phyloP scores from a whole-genome alignment of 177 flowering plant species.

The Tripterygium wilfordii region DNA sequence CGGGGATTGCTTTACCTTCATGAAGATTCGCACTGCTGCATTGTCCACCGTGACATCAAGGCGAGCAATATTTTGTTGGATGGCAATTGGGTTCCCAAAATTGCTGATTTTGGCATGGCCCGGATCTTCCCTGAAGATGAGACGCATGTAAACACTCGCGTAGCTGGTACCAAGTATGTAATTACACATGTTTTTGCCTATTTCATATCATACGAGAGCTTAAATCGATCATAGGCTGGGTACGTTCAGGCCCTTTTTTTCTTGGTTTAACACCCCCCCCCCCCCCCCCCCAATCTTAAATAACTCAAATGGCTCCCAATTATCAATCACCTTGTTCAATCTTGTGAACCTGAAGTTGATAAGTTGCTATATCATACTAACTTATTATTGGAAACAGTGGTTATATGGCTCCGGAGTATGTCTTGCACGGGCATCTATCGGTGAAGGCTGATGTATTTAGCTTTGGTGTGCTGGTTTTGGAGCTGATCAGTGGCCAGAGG shows the following conservation, averaged over 20 bases:
- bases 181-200: not conserved
- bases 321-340: no score
- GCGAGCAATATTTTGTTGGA: constrained; percentile 88
- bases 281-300: no score
- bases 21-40: constrained; percentile 61
- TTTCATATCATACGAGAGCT: not conserved
- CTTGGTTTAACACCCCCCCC: no score
- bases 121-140: constrained; percentile 76
- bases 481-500: constrained; percentile 72
- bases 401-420: constrained; percentile 95
- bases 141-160: constrained; percentile 80
- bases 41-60: constrained; percentile 91
- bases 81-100: constrained; percentile 89
- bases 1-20: constrained; percentile 85
- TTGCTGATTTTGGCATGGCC: constrained; percentile 97
- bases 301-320: no score
- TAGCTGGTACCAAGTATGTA: constrained; percentile 93
- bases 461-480: constrained; percentile 80
- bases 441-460: constrained; percentile 80
- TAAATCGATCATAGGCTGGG: no score
- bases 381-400: constrained; percentile 45
- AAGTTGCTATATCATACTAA: not conserved
- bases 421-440: constrained; percentile 72
- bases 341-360: not conserved
- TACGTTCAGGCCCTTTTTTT: no score